Percentiles rank a stretch among this genome's conserved stretches.
Conservation (phyloP, 129 eudicot species). For the Flaveria brownii region DNA sequence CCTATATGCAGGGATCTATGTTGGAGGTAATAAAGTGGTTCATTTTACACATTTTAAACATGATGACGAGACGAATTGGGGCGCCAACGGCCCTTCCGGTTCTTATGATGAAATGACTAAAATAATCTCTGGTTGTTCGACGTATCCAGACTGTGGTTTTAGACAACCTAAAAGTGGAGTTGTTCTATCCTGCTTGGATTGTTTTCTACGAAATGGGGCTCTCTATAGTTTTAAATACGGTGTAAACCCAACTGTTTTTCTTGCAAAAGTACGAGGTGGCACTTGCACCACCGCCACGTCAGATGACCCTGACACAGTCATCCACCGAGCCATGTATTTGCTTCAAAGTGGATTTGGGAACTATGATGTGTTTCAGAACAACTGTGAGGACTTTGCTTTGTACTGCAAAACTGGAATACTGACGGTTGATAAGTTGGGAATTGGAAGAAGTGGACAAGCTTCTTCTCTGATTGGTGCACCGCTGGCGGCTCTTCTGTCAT, state of each 20-base stretch:
- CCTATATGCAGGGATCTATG: conserved; percentile 63
- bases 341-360: conserved; percentile 81
- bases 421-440: conserved; percentile 63
- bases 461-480: conserved; percentile 77
- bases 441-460: conserved; percentile 86
- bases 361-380: conserved; percentile 74
- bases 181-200: conserved; percentile 77
- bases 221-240: conserved; percentile 77
- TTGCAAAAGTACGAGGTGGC: conserved; percentile 86
- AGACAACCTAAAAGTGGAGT: conserved; percentile 79
- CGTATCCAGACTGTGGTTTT: conserved; percentile 84
- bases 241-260: conserved; percentile 64
- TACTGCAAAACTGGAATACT: conserved; percentile 87
- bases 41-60: conserved; percentile 64
- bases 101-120: conserved; percentile 35
- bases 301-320: conserved; percentile 50
- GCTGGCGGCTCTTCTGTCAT: conserved; percentile 67
- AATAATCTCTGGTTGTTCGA: conserved; percentile 47
- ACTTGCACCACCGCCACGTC: conserved; percentile 82
- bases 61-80: conserved; percentile 34
- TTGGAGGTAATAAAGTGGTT: conserved; percentile 86
- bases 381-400: conserved; percentile 89
- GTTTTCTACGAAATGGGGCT: conserved; percentile 67
- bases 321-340: conserved; percentile 82
- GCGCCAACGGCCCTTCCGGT: conserved; percentile 35